These are phyloP conservation scores for Moesziomyces sp. DNA, from an alignment of 1,284 basidiomycete genomes.

Conservation along the genomic window DNA sequence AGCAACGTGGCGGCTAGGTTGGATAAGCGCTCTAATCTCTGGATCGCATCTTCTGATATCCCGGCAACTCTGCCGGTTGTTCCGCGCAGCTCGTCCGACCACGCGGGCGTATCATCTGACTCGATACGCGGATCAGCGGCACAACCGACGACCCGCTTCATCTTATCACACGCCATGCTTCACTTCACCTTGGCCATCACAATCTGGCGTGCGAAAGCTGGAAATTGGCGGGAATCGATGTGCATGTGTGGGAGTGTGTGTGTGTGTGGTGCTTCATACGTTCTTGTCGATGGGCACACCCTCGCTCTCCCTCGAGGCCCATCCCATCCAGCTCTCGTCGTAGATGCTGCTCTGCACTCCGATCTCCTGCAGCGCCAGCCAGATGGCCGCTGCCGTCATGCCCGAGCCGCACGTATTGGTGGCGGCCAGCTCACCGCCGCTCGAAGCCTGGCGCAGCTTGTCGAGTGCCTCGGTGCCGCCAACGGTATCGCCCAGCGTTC, in stretches of 20 bases:
- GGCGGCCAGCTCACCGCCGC: conserved; percentile 45
- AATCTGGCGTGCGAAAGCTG: too few relatives aligned
- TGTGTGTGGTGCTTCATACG: neutral
- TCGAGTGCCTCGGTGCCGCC: conserved; percentile 69
- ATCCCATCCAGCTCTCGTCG: conserved; percentile 74
- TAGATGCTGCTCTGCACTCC: conserved; percentile 77
- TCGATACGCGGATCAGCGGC: too few relatives aligned
- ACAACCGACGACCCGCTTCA: too few relatives aligned
- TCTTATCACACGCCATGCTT: neutral
- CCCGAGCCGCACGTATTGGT: conserved; percentile 72
- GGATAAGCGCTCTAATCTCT: too few relatives aligned
- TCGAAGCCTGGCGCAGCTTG: conserved; percentile 59
- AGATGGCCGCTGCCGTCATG: conserved; percentile 94
- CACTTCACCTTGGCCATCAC: too few relatives aligned
- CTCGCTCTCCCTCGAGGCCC: conserved; percentile 46
- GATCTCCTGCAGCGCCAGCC: conserved; percentile 82
- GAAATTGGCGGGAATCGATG: too few relatives aligned
- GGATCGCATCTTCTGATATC: too few relatives aligned
- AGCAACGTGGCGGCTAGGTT: too few relatives aligned
- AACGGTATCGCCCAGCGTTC: conserved; percentile 75
- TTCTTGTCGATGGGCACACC: conserved; percentile 47
- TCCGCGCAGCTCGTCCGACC: too few relatives aligned
- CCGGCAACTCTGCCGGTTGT: too few relatives aligned
- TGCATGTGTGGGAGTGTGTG: too few relatives aligned
- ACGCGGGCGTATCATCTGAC: too few relatives aligned